Conservation (phyloP, 805 yeast genomes). For the Zygoascus flipseniorum region DNA sequence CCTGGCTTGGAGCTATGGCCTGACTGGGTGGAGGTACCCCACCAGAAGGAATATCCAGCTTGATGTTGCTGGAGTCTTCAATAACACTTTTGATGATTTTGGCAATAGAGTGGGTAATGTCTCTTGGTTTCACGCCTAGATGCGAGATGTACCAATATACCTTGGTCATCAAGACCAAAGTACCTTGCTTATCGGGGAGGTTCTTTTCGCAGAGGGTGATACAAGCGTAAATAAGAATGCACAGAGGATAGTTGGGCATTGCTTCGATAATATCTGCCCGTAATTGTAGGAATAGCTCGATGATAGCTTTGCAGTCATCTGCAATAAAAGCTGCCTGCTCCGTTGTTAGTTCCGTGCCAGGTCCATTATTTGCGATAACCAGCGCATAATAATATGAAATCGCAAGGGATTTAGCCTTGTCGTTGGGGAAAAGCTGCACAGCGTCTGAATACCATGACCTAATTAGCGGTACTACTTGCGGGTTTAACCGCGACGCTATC, state of each 20-base stretch:
- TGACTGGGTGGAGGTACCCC: background rate
- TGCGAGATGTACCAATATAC: constrained; percentile 53
- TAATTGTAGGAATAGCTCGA: constrained; percentile 37
- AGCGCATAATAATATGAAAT: constrained; percentile 8
- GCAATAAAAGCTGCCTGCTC: constrained; percentile 33
- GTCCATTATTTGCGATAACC: constrained; percentile 3
- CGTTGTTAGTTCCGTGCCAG: background rate
- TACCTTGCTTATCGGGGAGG: constrained; percentile 6
- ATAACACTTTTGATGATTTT: constrained; percentile 44
- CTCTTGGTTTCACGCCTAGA: constrained; percentile 48
- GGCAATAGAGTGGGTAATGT: constrained; percentile 54
- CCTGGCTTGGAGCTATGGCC: background rate
- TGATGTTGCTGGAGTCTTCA: constrained; percentile 21
- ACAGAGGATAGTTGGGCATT: constrained; percentile 44
- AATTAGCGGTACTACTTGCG: background rate
- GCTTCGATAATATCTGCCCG: constrained; percentile 44
- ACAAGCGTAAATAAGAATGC: constrained; percentile 48
- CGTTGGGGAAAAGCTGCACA: constrained; percentile 1
- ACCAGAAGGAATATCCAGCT: background rate
- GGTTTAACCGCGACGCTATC: background rate
- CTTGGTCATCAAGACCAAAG: constrained; percentile 39
- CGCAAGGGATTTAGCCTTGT: constrained; percentile 3
- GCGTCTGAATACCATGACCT: constrained; percentile 1
- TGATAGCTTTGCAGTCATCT: constrained; percentile 37
- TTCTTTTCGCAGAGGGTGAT: constrained; percentile 40